These are phyloP conservation scores for Cercospora janseana DNA, from an alignment of 2,329 filamentous ascomycete species.

Conservation along the genomic window DNA sequence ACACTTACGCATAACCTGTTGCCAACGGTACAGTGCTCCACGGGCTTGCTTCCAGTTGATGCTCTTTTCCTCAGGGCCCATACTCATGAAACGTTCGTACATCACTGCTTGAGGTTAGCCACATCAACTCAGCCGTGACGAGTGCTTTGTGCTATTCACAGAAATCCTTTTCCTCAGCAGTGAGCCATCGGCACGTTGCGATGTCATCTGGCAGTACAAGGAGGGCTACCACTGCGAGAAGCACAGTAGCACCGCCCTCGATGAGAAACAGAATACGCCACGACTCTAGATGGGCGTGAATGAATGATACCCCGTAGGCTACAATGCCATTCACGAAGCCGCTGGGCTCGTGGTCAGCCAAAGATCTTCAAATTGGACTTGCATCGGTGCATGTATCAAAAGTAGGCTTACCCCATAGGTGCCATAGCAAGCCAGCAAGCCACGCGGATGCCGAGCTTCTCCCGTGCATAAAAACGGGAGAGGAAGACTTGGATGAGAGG, in stretches of 20 bases:
- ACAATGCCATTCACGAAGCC: background rate
- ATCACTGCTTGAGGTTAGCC: too few species aligned
- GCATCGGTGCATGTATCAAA: background rate
- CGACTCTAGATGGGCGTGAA: background rate
- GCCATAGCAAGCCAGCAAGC: background rate
- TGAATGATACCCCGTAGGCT: background rate
- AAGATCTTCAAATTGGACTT: background rate
- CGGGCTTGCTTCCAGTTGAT: too few species aligned
- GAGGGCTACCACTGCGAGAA: background rate
- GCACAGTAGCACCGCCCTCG: background rate
- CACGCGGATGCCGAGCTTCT: background rate
- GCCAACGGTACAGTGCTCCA: too few species aligned
- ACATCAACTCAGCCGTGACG: too few species aligned
- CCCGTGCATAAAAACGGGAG: background rate
- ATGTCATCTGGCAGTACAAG: background rate
- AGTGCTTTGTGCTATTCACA: too few species aligned
- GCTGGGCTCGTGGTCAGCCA: background rate
- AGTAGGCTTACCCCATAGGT: background rate
- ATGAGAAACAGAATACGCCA: background rate
- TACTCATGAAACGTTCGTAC: too few species aligned
- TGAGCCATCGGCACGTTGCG: too few species aligned
- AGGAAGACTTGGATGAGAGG: background rate
- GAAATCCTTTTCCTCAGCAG: too few species aligned
- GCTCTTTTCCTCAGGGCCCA: too few species aligned
- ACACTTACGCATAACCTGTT: too few species aligned